Conservation (phyloP, 1,284 basidiomycete species). For the Heterobasidion occidentale region DNA sequence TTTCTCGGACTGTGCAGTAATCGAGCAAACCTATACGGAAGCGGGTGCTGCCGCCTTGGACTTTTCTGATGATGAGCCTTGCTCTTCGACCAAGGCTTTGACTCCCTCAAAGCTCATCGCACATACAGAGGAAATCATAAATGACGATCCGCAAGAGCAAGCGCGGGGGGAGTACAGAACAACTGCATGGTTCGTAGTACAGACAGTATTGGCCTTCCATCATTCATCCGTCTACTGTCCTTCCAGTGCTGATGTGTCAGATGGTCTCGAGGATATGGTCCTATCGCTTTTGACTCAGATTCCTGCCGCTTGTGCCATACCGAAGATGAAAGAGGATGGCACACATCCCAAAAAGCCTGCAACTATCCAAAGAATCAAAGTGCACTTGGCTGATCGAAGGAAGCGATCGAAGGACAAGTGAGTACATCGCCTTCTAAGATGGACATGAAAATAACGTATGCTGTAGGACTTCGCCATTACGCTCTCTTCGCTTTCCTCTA, state of each 20-base stretch:
- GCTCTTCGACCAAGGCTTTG: no score
- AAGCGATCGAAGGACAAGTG: slow-evolving; percentile 17
- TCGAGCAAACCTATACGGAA: no score
- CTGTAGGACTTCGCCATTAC: slow-evolving; percentile 12
- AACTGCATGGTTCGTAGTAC: not conserved
- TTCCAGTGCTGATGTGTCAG: not conserved
- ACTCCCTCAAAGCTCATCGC: no score
- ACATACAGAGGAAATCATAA: no score
- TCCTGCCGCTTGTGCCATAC: slow-evolving; percentile 14
- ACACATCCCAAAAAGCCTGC: not conserved
- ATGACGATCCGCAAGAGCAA: no score
- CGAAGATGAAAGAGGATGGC: slow-evolving; percentile 8
- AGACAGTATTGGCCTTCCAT: not conserved
- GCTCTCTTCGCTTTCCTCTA: slow-evolving; percentile 12
- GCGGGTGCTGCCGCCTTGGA: no score
- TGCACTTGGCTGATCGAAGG: slow-evolving; percentile 22
- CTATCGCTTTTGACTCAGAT: slow-evolving; percentile 49
- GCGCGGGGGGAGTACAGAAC: not conserved
- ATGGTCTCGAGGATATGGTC: slow-evolving; percentile 43
- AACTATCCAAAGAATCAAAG: slow-evolving; percentile 14
- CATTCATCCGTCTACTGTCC: no score
- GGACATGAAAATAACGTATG: slow-evolving; percentile 1
- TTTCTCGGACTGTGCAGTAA: no score
- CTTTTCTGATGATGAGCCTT: no score
- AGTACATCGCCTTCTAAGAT: not conserved